Base-by-base conservation (phyloP, 179 eudicot species). In the Beta lomatogona region DNA sequence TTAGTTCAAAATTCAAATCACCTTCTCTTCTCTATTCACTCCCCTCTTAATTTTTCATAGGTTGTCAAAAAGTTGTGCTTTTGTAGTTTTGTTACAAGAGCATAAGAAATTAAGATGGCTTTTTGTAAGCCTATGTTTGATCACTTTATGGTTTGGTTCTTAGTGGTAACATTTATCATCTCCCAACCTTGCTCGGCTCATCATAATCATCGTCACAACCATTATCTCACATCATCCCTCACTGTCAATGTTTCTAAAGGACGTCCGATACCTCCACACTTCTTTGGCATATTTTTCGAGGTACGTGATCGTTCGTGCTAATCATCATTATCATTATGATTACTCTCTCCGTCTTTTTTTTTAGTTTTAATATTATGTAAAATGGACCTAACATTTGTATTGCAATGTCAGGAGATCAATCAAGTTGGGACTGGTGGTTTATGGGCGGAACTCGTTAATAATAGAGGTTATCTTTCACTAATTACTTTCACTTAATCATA, bases 391-490 rank as follows among this genome's bases (percentile, higher is more conserved):
- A 64, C 45, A n/a, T 66, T 6, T n/a, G 46, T 19, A 25, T 82
- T 61, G 46, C 4, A 4, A 9, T 16, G 4, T 55, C 48, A 87
- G 86, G 88, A 85, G 83, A 85, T 85, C 53, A 83, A 87, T 79
- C 88, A 87, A 46, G 90, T 88, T 4, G 90, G 90, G 11, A 82
- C 63, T 44, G 90, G 90, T 69, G 90, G 90, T 60, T 79, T 88
- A 36, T 88, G 90, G 90, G 78, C 84, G 1, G 88, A 88, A 79
- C 88, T 88, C n/a, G 85, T 88, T 21, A 81, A 65, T 69, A 86
- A 88, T 64, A 79, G 80, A 83, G 88, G 88, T 86, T 31, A 15
- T 48, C 6, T 48, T 44, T 73, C 2, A 18, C 55, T 48, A 71
- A 59, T 25, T 60, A 11, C 18, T 9, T 74, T 44, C 45, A 25